phyloP scores from a whole-genome alignment of 1,284 basidiomycete species.

The Moesziomyces antarcticus region DNA sequence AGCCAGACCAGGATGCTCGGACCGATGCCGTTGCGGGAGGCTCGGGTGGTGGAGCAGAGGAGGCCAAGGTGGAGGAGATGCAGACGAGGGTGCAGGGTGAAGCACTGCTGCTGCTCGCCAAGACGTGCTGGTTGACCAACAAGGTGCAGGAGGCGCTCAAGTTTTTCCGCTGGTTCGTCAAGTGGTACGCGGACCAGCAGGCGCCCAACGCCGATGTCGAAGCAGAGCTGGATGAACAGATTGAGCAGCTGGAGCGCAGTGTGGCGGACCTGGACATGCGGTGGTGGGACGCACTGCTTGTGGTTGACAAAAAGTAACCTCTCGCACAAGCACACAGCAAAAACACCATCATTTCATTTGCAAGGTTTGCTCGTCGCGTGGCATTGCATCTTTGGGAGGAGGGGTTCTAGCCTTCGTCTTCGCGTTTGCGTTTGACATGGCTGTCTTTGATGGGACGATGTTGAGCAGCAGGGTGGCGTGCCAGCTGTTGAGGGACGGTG shows the following conservation, averaged over 20 bases:
- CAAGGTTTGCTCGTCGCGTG: neutral
- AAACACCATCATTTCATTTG: neutral
- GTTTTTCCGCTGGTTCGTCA: constrained; percentile 34
- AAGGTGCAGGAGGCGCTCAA: constrained; percentile 33
- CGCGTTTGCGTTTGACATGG: constrained; percentile 33
- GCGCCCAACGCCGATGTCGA: constrained; percentile 1
- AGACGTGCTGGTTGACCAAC: constrained; percentile 26
- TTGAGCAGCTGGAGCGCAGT: constrained; percentile 1
- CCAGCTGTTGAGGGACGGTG: constrained; percentile 49
- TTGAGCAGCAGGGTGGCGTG: constrained; percentile 60
- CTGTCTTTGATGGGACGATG: constrained; percentile 30
- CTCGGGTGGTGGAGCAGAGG: neutral
- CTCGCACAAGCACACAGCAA: neutral
- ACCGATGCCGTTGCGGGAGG: neutral
- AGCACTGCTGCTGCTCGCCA: constrained; percentile 27
- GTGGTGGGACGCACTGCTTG: constrained; percentile 38
- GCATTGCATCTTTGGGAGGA: neutral
- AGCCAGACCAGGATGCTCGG: too few species aligned
- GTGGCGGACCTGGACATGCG: constrained; percentile 20
- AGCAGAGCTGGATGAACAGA: neutral
- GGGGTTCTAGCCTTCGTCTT: constrained; percentile 28
- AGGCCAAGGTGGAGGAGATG: constrained; percentile 1
- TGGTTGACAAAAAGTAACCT: constrained; percentile 11
- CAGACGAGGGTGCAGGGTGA: constrained; percentile 36
- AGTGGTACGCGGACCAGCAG: constrained; percentile 40